These are phyloP conservation scores for Elsinoe perseae DNA, from an alignment of 2,329 filamentous ascomycete genomes.

Conservation along the genomic window DNA sequence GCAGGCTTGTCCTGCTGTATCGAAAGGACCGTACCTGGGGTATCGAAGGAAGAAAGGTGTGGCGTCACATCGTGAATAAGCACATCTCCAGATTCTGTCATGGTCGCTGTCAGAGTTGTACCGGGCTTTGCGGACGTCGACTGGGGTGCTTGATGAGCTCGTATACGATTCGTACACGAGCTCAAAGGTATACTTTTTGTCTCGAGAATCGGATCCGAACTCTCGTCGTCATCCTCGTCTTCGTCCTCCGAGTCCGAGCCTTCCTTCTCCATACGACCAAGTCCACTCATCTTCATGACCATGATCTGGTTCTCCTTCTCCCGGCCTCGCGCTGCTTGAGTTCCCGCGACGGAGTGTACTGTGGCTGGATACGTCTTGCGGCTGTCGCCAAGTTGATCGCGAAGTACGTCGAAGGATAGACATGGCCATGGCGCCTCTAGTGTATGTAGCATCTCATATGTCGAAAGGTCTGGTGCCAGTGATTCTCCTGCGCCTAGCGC, in stretches of 20 bases:
- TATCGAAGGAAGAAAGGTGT: conserved; percentile 82
- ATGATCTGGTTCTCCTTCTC: conserved; percentile 86
- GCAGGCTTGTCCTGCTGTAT: conserved; percentile 82
- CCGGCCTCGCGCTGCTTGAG: conserved; percentile 70
- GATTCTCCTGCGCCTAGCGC: conserved; percentile 87
- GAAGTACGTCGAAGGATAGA: conserved; percentile 87
- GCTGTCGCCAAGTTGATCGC: conserved; percentile 76
- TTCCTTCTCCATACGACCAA: conserved; percentile 75
- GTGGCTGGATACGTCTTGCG: conserved; percentile 91
- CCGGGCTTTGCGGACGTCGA: conserved; percentile 62
- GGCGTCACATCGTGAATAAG: conserved; percentile 92
- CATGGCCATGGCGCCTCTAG: conserved; percentile 95
- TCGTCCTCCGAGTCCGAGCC: conserved; percentile 61
- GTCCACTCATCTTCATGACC: conserved; percentile 90
- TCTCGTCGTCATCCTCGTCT: conserved; percentile 63
- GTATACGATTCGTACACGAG: conserved; percentile 89
- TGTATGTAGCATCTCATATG: conserved; percentile 95
- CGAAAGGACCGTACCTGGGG: conserved; percentile 71
- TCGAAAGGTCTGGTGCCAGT: conserved; percentile 81
- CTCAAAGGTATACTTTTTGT: conserved; percentile 78
- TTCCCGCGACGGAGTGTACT: conserved; percentile 89
- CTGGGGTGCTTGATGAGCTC: conserved; percentile 70
- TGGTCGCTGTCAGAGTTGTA: conserved; percentile 78
- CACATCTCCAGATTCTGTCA: conserved; percentile 83
- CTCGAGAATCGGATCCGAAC: conserved; percentile 83